Evolutionary conservation across 2,329 filamentous ascomycete species (phyloP), one percentile per base, ranked within the genome.

Genomic region (Clonostachys solani): DNA sequence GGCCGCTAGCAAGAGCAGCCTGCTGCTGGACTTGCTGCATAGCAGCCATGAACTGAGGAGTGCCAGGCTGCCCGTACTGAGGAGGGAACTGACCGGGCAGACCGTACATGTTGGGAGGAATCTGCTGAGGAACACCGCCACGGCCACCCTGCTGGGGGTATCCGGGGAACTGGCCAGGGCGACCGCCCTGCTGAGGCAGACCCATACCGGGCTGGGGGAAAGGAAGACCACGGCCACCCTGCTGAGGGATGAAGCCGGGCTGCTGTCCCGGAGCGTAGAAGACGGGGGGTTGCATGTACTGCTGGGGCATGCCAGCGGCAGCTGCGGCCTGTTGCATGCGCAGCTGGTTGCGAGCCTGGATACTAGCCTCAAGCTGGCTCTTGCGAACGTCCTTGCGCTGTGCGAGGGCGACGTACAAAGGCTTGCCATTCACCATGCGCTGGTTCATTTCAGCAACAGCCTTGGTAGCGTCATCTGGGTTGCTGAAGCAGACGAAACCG

Each of bases 331-430:
- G 94, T 78, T 97, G 94, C 85, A 97, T 94, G 64, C 94, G 88
- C 66, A 96, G 85, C 72, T 96, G 92, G 80, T 97, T 97, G 72
- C 94, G 91, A 70, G 94, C 92, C 77, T 97, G 94, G 71, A 99
- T 99, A 73, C 90, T 96, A 62, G 92, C 92, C 80, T 99, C 94
- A 59, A 99, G 89, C 80, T 97, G 94, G 77, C 85, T 96, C 84
- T 96, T 96, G 73, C 94, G 92, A 62, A 99, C 92, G 73, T 99
- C 94, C 84, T 99, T 99, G 75, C 94, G 92, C 81, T 99, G 94
- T 55, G 94, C 94, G 56, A 99, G 83, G 60, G 94, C 94, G 62
- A 99, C 94, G 66, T 99, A 99, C 51, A 99, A 81, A 49, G 94
- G 94, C 84, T 99, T 99, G 75, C 82, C 83, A 69, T 92, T 87